A percentile compares a stretch with the other conserved stretches of the same genome.
Evolutionary conservation across 805 yeast species (phyloP).

Genomic region (Isabelozyma heimii): DNA sequence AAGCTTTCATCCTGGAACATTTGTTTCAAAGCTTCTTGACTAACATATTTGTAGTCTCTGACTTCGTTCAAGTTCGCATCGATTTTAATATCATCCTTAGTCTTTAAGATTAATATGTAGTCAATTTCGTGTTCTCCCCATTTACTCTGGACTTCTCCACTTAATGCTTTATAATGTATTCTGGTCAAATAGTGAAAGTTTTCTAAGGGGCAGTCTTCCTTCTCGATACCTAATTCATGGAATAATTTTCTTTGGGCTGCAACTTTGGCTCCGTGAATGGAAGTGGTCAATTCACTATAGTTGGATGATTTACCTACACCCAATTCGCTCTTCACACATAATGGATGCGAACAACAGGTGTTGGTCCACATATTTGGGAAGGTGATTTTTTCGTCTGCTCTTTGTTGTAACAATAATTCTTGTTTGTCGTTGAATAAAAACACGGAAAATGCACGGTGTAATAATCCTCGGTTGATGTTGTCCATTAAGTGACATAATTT

Average conservation of each 20-base stretch:
- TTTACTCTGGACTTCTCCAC: constrained; percentile 58
- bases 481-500: constrained; percentile 86
- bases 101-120: constrained; percentile 77
- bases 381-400: constrained; percentile 95
- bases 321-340: constrained; percentile 77
- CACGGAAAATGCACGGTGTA: constrained; percentile 97
- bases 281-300: constrained; percentile 45
- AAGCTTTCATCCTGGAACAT: constrained; percentile 73
- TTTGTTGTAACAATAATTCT: constrained; percentile 82
- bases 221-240: constrained; percentile 87
- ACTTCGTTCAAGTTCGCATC: constrained; percentile 76
- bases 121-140: constrained; percentile 99
- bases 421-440: constrained; percentile 79
- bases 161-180: constrained; percentile 87
- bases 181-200: constrained; percentile 83
- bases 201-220: constrained; percentile 57
- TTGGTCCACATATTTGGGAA: constrained; percentile 98
- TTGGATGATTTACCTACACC: constrained; percentile 40
- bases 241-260: constrained; percentile 92
- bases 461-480: constrained; percentile 79
- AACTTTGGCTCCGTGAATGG: constrained; percentile 72
- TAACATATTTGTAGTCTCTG: constrained; percentile 73
- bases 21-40: constrained; percentile 57
- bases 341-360: constrained; percentile 98
- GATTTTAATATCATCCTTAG: constrained; percentile 49